Evolutionary conservation across 768 basidiomycete genomes (phyloP), one percentile per base, ranked within the genome.

Genomic region (Mycena epipterygia): DNA sequence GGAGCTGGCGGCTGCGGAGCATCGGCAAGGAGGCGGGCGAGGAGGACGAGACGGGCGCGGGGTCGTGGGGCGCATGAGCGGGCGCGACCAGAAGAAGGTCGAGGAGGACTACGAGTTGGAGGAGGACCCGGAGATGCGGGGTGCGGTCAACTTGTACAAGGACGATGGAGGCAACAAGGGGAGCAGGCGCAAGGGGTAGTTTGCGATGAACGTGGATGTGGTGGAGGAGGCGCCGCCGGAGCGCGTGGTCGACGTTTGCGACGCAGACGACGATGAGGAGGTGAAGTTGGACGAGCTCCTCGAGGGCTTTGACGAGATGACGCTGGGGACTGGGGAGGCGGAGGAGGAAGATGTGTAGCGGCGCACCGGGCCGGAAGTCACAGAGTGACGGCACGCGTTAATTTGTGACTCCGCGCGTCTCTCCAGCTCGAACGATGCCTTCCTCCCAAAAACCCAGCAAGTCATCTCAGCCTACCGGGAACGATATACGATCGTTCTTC

Each of bases 21-120:
- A 98, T 99, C 58, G 95, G 94, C 60, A 96, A 95, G 80, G 96
- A 97, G 80, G 91, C 89, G 13, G 95, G 93, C 12, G 95, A 96
- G 79, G 93, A 93, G 42, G 94, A 91, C 35, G 93, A 95, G 77
- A 92, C 91, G 17, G 88, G 37, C 85, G 94, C 48, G 96, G 96
- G 64, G 92, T 96, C n/a, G 91, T 97, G 49, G 96, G 96, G 1
- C 84, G 95, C 53, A 87, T 93, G 87, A 96, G 96, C 14, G 96
- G 96, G 39, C 85, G 95, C 53, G 96, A 97, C 82, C 89, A 91
- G 81, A 91, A 88, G 84, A 96, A 96, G 85, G 95, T 99, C 67
- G 96, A 98, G 74, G 91, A 95, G 79, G 97, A 99, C 78, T 99
- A 99, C 81, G 98, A 99, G 84, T 81, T 98, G 56, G 96, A 98